Evolutionary conservation across 257 asterid genomes (phyloP), one percentile per base, ranked within the genome.

Genomic region (Capsicum chinense): DNA sequence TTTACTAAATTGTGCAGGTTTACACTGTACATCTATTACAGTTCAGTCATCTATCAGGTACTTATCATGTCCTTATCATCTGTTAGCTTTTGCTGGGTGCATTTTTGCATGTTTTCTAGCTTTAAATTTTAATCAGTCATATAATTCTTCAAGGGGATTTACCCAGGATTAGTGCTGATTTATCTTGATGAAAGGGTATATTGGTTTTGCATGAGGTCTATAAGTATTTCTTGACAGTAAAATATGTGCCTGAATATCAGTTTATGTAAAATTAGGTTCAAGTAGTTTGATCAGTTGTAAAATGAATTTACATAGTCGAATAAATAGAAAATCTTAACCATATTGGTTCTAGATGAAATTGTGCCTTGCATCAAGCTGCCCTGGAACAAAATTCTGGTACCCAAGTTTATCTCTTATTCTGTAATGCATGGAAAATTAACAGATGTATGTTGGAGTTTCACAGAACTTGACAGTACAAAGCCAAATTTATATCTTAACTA

Each of bases 31-130:
- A 74, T 93, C 88, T 91, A 79, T 69, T 58, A 85, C 88, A 73
- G 87, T 83, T 89, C 95, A 85, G 83, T 90, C 86, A 70, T 93
- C 84, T 83, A 86, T 90, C 95, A 93, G 95, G 95, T 92, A 90
- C 69, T 52, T 76, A 37, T 74, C 44, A 21, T 50, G 81, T 73
- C 37, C 39, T 44, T 73, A 73, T 48, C 80, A 73, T 73, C 58
- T 73, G 35, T 44, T 19, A 76, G 62, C 44, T 52, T 76, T 76
- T 76, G 26, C 47, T 13, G 63, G 63, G 37, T 50, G 62, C 62
- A 52, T 12, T 50, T 37, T 76, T 50, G 81, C 60, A 21, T 15
- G 7, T 50, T 48, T 76, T 52, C 3, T 5, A 26, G 81, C 62
- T 76, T 76, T 50, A 26, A 21, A 26, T 21, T 21, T 76, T 21